Evolutionary conservation across 179 eudicot species (phyloP).

Genomic region (Pouteria campechiana): DNA sequence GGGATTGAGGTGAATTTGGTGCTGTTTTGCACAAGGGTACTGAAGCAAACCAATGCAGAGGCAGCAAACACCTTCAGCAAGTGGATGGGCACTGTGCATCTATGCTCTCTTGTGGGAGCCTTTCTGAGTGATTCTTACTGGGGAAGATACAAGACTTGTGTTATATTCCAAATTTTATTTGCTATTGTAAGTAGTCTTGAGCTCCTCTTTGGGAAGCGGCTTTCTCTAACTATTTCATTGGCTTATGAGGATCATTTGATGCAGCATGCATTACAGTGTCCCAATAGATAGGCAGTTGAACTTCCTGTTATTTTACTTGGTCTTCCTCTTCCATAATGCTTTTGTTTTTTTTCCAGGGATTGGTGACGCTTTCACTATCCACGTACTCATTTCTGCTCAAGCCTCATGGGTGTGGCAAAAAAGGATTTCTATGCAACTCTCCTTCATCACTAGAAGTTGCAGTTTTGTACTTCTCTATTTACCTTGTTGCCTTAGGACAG

Average conservation of each 20-base stretch:
- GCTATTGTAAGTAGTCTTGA: constrained; percentile 37
- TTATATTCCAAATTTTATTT: constrained; percentile 57
- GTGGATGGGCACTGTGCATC: constrained; percentile 86
- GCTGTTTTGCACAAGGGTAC: constrained; percentile 54
- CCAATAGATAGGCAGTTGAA: neutral
- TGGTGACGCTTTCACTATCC: constrained; percentile 44
- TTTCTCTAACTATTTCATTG: neutral
- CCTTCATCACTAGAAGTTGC: constrained; percentile 42
- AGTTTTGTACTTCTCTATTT: constrained; percentile 56
- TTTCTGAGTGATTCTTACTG: constrained; percentile 82
- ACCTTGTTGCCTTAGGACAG: constrained; percentile 65
- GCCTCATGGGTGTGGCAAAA: constrained; percentile 66
- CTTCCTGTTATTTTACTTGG: neutral
- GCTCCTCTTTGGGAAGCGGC: neutral
- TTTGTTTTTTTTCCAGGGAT: constrained; percentile 33
- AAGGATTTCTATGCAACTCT: constrained; percentile 22
- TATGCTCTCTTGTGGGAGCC: constrained; percentile 80
- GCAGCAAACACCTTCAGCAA: constrained; percentile 79
- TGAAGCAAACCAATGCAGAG: constrained; percentile 67
- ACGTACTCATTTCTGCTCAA: constrained; percentile 49
- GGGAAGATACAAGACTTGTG: constrained; percentile 82
- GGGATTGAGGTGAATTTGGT: constrained; percentile 88
- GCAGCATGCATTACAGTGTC: neutral
- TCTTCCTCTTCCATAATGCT: neutral
- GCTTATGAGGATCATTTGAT: neutral